Base-by-base conservation (phyloP, 140 eudicot species). In the Senecio squalidus region DNA sequence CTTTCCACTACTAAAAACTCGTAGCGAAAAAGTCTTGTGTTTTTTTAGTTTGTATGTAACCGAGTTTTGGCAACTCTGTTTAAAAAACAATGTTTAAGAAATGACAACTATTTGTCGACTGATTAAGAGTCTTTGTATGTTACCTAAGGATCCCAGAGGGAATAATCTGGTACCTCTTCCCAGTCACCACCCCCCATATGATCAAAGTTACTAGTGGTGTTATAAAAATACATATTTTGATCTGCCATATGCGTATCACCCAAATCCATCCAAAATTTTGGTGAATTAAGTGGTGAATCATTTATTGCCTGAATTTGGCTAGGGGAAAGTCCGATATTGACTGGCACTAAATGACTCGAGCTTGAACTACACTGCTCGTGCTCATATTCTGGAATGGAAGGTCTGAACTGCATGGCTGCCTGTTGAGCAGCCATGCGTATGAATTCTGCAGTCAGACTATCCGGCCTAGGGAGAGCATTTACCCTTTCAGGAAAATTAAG, bases 391-490 rank as follows among this genome's bases (percentile, higher is more conserved):
- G 23, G 55, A 6, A 60, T 23, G 5, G 72, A 27, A 38, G 77
- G 44, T 31, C 54, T 51, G 28, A 79, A 11, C 66, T 14, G 79
- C 73, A 75, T 1, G 30, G 83, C 80, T 0, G 94, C 84, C 62
- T 80, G 80, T 24, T 81, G 94, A 33, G 96, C 96, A 3, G 84
- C 94, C 76, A 69, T 16, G 29, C 94, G 89, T 21, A 88, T 76
- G 53, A 82, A 82, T 2, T 81, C 85, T 9, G 96, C 76, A 25
- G 69, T 61, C 2, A 76, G 46, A 70, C 78, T 72, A 0, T 58
- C 76, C 1, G 96, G 96, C 59, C 64, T 61, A 0, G 96, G 88
- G 11, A 74, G 81, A 6, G 21, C 22, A 11, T 41, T 66, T 1
- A 55, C 78, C 52, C 76, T 33, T 16, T 81, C 81, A 0, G 96